Evolutionary conservation across 2,329 filamentous ascomycete genomes (phyloP).

Genomic region (Truncatella angustata): DNA sequence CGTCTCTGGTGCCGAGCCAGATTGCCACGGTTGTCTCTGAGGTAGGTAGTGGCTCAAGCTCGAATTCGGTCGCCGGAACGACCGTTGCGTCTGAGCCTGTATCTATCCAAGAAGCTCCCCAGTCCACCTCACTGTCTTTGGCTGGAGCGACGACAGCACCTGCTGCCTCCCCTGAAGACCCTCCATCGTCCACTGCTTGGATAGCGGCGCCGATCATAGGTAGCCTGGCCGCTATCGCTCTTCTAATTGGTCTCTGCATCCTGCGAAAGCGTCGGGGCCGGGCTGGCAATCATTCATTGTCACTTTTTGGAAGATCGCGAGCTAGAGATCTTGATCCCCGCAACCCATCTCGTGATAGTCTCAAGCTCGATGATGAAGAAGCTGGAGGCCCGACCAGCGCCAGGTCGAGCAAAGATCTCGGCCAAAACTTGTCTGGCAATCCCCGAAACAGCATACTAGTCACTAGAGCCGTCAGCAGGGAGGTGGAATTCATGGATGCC

Average conservation of each 20-base stretch:
- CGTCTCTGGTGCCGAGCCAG: too few relatives aligned
- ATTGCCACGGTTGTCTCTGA: background rate
- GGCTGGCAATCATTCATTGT: background rate
- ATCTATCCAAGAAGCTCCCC: background rate
- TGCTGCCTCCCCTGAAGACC: background rate
- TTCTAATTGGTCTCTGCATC: conserved; percentile 29
- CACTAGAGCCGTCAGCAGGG: background rate
- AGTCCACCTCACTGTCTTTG: too few relatives aligned
- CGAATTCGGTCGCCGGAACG: too few relatives aligned
- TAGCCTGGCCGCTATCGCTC: conserved; percentile 27
- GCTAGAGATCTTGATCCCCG: too few relatives aligned
- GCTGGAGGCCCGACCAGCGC: background rate
- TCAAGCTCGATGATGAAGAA: background rate
- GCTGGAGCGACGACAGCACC: too few relatives aligned
- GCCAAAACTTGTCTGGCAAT: background rate
- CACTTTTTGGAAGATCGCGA: too few relatives aligned
- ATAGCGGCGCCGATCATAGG: conserved; percentile 34
- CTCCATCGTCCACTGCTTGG: conserved; percentile 26
- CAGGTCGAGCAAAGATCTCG: too few relatives aligned
- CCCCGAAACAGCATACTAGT: background rate
- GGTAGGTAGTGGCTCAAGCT: too few relatives aligned
- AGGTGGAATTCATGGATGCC: background rate
- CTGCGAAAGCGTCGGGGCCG: conserved; percentile 27
- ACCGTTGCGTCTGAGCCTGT: background rate
- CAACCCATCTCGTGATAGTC: background rate